Percentiles rank a stretch among this genome's conserved stretches.
Evolutionary conservation across 768 basidiomycete genomes (phyloP).

Genomic region (Grammothele lineata): DNA sequence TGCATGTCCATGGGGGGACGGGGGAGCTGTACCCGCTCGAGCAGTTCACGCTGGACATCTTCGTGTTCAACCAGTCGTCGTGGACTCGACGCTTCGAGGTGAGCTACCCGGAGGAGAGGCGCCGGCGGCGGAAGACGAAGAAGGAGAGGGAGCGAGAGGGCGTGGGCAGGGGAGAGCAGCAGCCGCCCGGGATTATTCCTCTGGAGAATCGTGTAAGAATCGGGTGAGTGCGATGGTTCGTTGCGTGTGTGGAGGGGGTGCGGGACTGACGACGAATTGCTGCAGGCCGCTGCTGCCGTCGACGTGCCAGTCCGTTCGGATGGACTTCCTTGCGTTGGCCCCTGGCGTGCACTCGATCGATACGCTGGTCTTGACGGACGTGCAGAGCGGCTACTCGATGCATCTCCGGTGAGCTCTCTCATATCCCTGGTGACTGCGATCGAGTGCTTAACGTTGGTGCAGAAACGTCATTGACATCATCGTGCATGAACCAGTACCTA

Average conservation of each 20-base stretch:
- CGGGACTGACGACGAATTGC: not conserved
- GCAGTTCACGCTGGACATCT: slow-evolving; percentile 78
- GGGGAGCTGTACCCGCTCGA: slow-evolving; percentile 66
- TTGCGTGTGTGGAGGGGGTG: not conserved
- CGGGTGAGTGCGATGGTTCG: slow-evolving; percentile 60
- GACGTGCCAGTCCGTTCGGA: slow-evolving; percentile 81
- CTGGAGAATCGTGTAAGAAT: slow-evolving; percentile 75
- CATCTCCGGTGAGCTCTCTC: slow-evolving; percentile 57
- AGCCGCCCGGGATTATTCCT: slow-evolving; percentile 63
- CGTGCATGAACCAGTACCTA: slow-evolving; percentile 46
- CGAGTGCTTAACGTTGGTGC: slow-evolving; percentile 3
- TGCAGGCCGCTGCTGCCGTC: slow-evolving; percentile 71
- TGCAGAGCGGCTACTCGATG: slow-evolving; percentile 67
- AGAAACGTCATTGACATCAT: slow-evolving; percentile 77
- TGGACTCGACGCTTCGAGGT: slow-evolving; percentile 79
- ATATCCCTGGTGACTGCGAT: not conserved
- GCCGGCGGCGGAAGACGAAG: slow-evolving; percentile 36
- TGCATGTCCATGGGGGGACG: slow-evolving; percentile 9
- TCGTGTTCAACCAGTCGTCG: slow-evolving; percentile 78
- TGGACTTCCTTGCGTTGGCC: slow-evolving; percentile 78
- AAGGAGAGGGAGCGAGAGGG: slow-evolving; percentile 21
- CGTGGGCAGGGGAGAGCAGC: slow-evolving; percentile 19
- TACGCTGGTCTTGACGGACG: slow-evolving; percentile 65
- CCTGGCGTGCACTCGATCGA: slow-evolving; percentile 80
- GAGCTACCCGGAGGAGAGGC: slow-evolving; percentile 54